Base-by-base conservation (phyloP, 352 stramenopile species). In the Phytophthora quininea region DNA sequence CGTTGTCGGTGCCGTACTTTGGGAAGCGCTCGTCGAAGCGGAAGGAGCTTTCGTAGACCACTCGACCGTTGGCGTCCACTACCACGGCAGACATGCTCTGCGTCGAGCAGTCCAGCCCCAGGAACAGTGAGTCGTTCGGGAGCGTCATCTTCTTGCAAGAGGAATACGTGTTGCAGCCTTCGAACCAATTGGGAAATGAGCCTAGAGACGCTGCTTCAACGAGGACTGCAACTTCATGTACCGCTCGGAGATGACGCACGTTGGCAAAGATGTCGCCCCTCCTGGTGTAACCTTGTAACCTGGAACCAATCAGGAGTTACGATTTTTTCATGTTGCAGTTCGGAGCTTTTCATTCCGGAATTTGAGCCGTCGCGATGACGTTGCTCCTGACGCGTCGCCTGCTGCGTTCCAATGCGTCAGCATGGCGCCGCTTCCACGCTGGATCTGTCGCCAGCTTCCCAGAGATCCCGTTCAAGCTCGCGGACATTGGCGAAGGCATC, bases 401-500 rank as follows among this genome's bases (percentile, higher is more conserved):
- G 37, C 10, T 55, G 31, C 30, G 31, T 38, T 8, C 49, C 29
- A 14, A 43, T 30, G 45, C 70, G n/a, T n/a, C 12, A 32, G 43
- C 24, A 35, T 61, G 59, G 30, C 73, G 70, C 29, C 15, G 53
- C 30, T 86, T 95, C 68, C 84, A 93, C 69, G 64, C 73, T 47
- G 77, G 72, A 30, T 71, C 73, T 3, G 43, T 72, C 7, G 58
- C 62, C 1, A 65, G 69, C n/a, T 74, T 93, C 37, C 88, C 85
- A 3, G 84, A 93, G 69, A 87, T 95, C 67, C 84, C 85, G 7
- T 98, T 97, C 79, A 95, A 96, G 67, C 74, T 98, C 10, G 93
- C 96, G 4, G 98, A 99, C 73, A 99, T 99, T 76, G 98, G 98
- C 56, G 98, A 99, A 73, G 98, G 98, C 15, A 99, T 99, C 74